Conservation (phyloP, 805 yeast genomes). For the Brettanomyces naardenensis region DNA sequence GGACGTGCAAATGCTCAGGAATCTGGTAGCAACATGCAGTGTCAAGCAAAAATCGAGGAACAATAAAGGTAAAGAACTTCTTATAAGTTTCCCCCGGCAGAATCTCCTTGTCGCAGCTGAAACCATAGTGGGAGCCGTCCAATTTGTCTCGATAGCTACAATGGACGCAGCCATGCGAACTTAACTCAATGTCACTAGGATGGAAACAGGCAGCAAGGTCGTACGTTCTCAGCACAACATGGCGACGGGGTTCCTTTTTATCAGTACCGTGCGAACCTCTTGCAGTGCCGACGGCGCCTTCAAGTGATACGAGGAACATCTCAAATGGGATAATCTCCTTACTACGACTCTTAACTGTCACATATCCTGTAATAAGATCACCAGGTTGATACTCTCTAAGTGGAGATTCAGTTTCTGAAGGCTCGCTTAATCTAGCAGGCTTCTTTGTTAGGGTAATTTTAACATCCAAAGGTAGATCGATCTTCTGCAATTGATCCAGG, state of each 20-base stretch:
- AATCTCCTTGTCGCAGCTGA: conserved; percentile 37
- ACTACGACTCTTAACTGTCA: conserved; percentile 34
- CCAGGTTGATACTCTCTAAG: conserved; percentile 57
- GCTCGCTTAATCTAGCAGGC: conserved; percentile 25
- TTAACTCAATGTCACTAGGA: conserved; percentile 22
- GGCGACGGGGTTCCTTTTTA: conserved; percentile 13
- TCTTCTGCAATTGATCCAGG: conserved; percentile 15
- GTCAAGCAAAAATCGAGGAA: conserved; percentile 47
- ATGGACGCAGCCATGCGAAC: conserved; percentile 3
- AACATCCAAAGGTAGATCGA: conserved; percentile 19
- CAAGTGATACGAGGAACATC: conserved; percentile 52
- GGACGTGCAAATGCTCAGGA: conserved; percentile 27
- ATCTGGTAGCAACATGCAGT: conserved; percentile 38
- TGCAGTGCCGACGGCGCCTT: conserved; percentile 34
- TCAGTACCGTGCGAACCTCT: conserved; percentile 3
- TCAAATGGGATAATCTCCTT: conserved; percentile 43
- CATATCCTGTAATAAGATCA: conserved; percentile 56
- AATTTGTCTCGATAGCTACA: conserved; percentile 9
- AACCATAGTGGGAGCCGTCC: conserved; percentile 27
- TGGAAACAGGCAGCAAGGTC: conserved; percentile 48
- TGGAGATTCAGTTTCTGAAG: conserved; percentile 23
- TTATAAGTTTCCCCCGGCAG: conserved; percentile 41
- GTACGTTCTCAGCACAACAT: conserved; percentile 36
- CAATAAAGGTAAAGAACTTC: conserved; percentile 48
- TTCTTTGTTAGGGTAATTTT: conserved; percentile 31